Conservation (phyloP, 2,329 filamentous ascomycete genomes). For the Fusarium temperatum region DNA sequence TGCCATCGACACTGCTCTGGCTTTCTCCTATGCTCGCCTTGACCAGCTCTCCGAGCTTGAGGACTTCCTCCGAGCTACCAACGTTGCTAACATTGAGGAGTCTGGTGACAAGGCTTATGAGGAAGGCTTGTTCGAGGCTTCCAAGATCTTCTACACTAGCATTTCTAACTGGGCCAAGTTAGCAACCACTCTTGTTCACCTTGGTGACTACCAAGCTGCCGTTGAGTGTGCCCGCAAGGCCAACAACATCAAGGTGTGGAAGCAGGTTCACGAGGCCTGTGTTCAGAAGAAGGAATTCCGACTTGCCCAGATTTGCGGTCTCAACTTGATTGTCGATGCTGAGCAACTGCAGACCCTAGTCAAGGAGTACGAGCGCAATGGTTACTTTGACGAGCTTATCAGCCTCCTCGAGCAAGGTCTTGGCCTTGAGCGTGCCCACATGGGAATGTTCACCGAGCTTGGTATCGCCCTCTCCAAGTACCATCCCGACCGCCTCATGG, state of each 20-base stretch:
- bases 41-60: conserved; percentile 93
- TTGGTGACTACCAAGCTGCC: conserved; percentile 95
- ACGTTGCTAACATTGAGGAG: conserved; percentile 94
- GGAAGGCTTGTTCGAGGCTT: conserved; percentile 92
- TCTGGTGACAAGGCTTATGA: conserved; percentile 98
- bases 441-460: conserved; percentile 96
- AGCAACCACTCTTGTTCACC: conserved; percentile 95
- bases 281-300: conserved; percentile 99
- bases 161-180: conserved; percentile 99
- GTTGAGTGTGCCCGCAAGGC: conserved; percentile 98
- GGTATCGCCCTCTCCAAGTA: conserved; percentile 94
- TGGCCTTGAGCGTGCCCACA: conserved; percentile 89
- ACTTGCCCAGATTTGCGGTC: conserved; percentile 96
- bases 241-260: conserved; percentile 99
- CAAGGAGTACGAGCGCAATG: conserved; percentile 95
- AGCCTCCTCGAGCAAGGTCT: conserved; percentile 92
- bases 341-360: conserved; percentile 94
- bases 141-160: conserved; percentile 98
- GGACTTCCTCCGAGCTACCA: conserved; percentile 92
- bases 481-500: conserved; percentile 95
- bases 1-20: conserved; percentile 90
- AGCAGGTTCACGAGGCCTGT: conserved; percentile 96
- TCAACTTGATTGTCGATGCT: conserved; percentile 97
- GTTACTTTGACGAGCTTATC: conserved; percentile 99
- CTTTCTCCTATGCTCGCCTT: conserved; percentile 91